phyloP scores from a whole-genome alignment of 176 grass and related monocot genomes.

The Rhipidocladum racemiflorum region DNA sequence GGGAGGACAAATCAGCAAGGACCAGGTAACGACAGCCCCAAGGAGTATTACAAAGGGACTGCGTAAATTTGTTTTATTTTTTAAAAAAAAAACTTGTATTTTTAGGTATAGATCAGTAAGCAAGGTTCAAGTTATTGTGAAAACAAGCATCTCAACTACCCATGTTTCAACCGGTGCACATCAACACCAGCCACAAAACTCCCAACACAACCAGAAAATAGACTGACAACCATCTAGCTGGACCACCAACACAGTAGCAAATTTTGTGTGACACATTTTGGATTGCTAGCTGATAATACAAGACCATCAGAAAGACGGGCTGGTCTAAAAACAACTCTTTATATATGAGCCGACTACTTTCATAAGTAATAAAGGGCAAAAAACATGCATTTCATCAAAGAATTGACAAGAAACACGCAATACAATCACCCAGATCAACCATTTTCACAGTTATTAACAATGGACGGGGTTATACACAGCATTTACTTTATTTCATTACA shows the following conservation, averaged over 20 bases:
- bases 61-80: not conserved
- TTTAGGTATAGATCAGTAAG: not conserved
- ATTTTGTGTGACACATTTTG: not conserved
- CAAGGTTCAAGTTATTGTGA: conserved; percentile 3
- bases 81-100: not conserved
- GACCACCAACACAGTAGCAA: not conserved
- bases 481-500: conserved; percentile 1
- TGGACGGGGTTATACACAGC: not conserved
- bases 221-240: not conserved
- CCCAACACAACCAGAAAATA: conserved; percentile 1
- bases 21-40: not conserved
- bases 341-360: not conserved
- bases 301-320: not conserved
- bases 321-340: not conserved
- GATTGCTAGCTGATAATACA: not conserved
- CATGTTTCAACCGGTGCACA: not conserved
- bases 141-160: not conserved
- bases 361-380: not conserved
- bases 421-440: not conserved
- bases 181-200: conserved; percentile 1
- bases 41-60: not conserved
- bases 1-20: conserved; percentile 17
- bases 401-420: not conserved
- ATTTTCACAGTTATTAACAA: conserved; percentile 9
- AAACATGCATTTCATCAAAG: not conserved